phyloP scores from a whole-genome alignment of 257 asterid species.

The Jasminum sambac region DNA sequence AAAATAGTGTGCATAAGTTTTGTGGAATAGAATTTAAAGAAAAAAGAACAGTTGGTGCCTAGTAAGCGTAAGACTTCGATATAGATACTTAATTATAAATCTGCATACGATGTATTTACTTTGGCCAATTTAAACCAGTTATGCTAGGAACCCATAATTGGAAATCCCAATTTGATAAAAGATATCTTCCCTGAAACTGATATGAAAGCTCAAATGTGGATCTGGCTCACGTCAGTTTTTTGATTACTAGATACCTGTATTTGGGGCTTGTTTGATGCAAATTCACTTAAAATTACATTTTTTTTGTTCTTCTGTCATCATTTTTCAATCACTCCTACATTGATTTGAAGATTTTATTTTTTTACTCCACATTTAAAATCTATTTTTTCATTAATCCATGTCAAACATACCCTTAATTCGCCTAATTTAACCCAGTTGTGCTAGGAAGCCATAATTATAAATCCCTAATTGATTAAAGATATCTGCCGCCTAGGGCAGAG shows the following conservation, averaged over 20 bases:
- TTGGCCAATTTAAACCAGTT: slow-evolving; percentile 3
- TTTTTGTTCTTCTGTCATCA: too few species aligned
- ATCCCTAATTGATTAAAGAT: slow-evolving; percentile 9
- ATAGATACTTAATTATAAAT: neutral
- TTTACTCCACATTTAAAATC: too few species aligned
- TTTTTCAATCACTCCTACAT: too few species aligned
- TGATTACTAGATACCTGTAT: too few species aligned
- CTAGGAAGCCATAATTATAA: slow-evolving; percentile 16
- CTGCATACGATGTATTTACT: neutral
- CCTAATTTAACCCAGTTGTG: slow-evolving; percentile 7
- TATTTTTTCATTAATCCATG: too few species aligned
- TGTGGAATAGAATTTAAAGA: neutral
- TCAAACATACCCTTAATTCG: neutral
- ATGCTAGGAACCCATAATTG: slow-evolving; percentile 12
- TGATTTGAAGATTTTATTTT: too few species aligned
- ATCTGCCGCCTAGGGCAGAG: neutral
- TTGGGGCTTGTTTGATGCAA: too few species aligned
- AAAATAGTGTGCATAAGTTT: neutral
- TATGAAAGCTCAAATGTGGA: slow-evolving; percentile 4
- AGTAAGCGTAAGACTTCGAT: neutral
- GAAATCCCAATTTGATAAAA: slow-evolving; percentile 14
- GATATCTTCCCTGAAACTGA: slow-evolving; percentile 14
- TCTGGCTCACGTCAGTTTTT: neutral
- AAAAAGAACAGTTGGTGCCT: neutral
- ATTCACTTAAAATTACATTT: too few species aligned